Evolutionary conservation across 108 stramenopile genomes (phyloP), one percentile per base, ranked within the genome.

Genomic region (Skeletonema tropicum): DNA sequence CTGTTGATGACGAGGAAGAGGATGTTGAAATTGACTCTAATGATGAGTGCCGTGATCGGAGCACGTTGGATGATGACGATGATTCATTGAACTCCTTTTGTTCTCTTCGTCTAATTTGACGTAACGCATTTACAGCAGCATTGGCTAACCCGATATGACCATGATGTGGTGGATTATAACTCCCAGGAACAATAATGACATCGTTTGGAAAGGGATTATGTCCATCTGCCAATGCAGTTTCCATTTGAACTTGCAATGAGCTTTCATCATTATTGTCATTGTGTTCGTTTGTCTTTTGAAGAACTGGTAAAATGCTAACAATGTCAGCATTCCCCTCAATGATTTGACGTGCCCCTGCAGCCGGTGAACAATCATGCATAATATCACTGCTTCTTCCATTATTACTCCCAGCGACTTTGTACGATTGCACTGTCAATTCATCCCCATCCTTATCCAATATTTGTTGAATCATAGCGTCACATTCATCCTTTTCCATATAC

Each of bases 141-240:
- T 83, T 71, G 13, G 90, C 94, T 49, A 97, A 70, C 31, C 68
- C 55, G 23, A 88, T 64, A 76, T 97, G 97, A 39, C 95, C 97
- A 33, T 68, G 60, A 73, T 97, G 97, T 23, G 93, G 89, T 21
- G 97, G 97, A 82, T 95, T 94, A 68, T 94, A 97, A 70, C 91
- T 92, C 48, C 97, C 97, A 9, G 94, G 93, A 23, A 94, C 85
- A 33, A 97, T 74, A n/a, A 97, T 63, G 17, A 83, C 66, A 64
- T 85, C 80, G 3, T 68, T 68, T 15, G 91, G 84, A 3, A 92
- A 60, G 8, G 83, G 80, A 19, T 87, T 69, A 35, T 78, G 25
- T 3, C 62, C 39, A 10, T 77, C 76, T 17, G 46, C 21, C 30
- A 25, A 65, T 6, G 88, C 55, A 30, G 80, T 38, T 66, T 74